phyloP scores from a whole-genome alignment of 1,284 basidiomycete genomes.

The Leccinum insolens region DNA sequence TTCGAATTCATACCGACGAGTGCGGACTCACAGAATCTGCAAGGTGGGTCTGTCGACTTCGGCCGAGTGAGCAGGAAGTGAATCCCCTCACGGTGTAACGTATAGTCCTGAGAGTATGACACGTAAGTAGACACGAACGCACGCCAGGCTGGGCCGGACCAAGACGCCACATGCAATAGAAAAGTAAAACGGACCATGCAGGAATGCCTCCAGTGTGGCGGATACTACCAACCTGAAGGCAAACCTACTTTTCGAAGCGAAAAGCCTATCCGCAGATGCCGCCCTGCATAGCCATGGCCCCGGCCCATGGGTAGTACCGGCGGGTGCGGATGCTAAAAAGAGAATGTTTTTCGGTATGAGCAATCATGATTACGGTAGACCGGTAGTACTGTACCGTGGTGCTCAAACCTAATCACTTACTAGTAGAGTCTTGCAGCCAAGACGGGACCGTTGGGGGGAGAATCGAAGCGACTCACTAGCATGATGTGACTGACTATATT shows the following conservation, averaged over 20 bases:
- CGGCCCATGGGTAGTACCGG: too few relatives aligned
- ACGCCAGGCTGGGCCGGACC: not conserved
- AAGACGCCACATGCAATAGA: not conserved
- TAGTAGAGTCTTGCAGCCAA: too few relatives aligned
- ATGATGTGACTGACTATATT: not conserved
- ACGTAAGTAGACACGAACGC: not conserved
- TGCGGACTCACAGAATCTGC: not conserved
- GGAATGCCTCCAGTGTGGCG: not conserved
- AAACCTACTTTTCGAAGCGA: not conserved
- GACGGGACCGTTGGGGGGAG: too few relatives aligned
- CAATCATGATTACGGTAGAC: too few relatives aligned
- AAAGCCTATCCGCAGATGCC: not conserved
- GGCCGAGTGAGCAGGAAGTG: not conserved
- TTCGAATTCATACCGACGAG: not conserved
- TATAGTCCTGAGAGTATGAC: not conserved
- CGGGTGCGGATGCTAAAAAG: too few relatives aligned
- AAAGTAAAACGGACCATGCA: not conserved
- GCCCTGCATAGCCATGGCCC: too few relatives aligned
- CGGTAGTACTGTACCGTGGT: too few relatives aligned
- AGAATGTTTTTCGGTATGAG: too few relatives aligned
- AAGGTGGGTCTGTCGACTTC: not conserved
- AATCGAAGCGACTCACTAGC: too few relatives aligned
- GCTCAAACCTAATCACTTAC: too few relatives aligned
- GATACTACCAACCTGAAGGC: not conserved
- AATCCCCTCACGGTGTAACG: not conserved